Base-by-base conservation (phyloP, 2,329 filamentous ascomycete genomes). In the Whalleya microplaca region DNA sequence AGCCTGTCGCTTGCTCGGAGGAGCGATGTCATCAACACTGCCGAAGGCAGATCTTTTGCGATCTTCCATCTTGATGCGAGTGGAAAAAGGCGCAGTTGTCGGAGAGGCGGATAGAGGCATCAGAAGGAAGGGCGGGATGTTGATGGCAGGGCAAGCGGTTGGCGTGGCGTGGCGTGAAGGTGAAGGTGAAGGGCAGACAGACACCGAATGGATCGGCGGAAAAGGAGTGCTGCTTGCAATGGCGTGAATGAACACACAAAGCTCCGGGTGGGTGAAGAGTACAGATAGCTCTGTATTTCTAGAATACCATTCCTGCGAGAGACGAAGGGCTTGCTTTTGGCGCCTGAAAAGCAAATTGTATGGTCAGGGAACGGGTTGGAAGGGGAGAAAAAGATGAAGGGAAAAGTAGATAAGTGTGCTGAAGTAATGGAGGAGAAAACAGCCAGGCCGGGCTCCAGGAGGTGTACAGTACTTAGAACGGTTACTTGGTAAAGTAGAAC, bases 21-120 rank as follows among this genome's bases (percentile, higher is more conserved):
- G 94, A 64, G 90, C 90, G 71, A 91, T 81, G 67, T 97, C 92
- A 75, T 95, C 91, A 70, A 85, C 80, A 72, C 89, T 90, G 76
- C 85, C 84, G 68, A 89, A 84, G 72, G 92, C 91, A 72, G 92
- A 90, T 85, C 95, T 88, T 85, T 99, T 99, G 85, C 95, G 92
- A 82, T 98, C 95, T 84, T 99, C 95, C 94, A 98, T 99, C 85
- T 95, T 96, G 81, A 87, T 82, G 79, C 91, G 83, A 84, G 87
- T 87, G 80, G 91, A 89, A 82, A 90, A 86, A 82, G 88, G 83
- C 73, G 78, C 76, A 76, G 88, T 82, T 77, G 86, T 84, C 74
- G 83, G 82, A 68, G 85, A 84, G 79, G 90, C 89, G 80, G 90
- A 87, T 84, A 90, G 85, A 88, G 88, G 88, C 91, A 96, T 96